These are phyloP conservation scores for Malassezia dermatis DNA, from an alignment of 1,284 basidiomycete genomes.

Conservation along the genomic window DNA sequence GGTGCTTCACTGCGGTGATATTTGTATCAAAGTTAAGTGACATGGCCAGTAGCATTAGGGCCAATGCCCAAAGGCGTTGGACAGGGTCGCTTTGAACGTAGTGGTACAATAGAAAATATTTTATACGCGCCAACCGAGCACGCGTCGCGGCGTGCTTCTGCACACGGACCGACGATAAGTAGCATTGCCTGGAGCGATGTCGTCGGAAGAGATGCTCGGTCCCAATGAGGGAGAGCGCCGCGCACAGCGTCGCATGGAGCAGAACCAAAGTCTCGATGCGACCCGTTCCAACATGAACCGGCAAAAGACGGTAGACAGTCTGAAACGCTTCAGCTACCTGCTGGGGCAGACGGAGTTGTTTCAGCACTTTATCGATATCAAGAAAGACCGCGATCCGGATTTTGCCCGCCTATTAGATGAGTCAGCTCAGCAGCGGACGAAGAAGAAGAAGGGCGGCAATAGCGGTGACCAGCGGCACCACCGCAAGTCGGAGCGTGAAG, in stretches of 20 bases:
- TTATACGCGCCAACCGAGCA: slow-evolving; percentile 10
- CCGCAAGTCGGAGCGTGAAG: slow-evolving; percentile 77
- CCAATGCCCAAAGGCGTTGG: background rate
- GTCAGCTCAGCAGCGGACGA: slow-evolving; percentile 34
- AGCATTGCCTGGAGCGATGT: slow-evolving; percentile 6
- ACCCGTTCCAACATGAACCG: slow-evolving; percentile 35
- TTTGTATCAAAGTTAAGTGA: background rate
- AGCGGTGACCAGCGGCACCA: slow-evolving; percentile 61
- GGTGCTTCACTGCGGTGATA: slow-evolving; percentile 13
- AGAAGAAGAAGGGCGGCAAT: slow-evolving; percentile 23
- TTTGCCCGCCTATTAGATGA: slow-evolving; percentile 76
- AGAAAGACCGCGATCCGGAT: slow-evolving; percentile 73
- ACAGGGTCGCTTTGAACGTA: background rate
- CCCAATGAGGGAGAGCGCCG: slow-evolving; percentile 13
- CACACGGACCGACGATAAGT: background rate
- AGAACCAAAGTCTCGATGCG: slow-evolving; percentile 29
- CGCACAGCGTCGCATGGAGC: slow-evolving; percentile 26
- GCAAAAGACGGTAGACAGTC: slow-evolving; percentile 41
- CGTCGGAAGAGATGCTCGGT: slow-evolving; percentile 34
- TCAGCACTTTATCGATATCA: slow-evolving; percentile 48
- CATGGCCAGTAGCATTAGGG: background rate
- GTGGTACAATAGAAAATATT: slow-evolving; percentile 12
- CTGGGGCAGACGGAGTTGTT: slow-evolving; percentile 47
- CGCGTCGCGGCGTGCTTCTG: slow-evolving; percentile 1
- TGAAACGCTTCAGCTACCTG: slow-evolving; percentile 44